These are phyloP conservation scores for Saccharomycopsis babjevae DNA, from an alignment of 805 yeast species.

Conservation along the genomic window DNA sequence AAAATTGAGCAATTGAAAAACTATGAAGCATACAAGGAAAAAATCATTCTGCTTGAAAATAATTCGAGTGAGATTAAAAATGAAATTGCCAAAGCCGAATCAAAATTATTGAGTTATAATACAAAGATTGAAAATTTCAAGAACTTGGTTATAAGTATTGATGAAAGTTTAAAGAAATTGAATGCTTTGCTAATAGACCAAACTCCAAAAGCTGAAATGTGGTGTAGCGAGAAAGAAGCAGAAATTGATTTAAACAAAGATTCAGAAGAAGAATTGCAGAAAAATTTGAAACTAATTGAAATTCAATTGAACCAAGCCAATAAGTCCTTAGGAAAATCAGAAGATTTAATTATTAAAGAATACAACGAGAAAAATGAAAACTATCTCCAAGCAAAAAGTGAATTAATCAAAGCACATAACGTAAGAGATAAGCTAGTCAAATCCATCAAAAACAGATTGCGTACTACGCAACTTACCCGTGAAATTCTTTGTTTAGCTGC, in stretches of 20 bases:
- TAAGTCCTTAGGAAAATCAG: conserved; percentile 33
- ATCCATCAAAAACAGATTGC: conserved; percentile 35
- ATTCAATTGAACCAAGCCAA: conserved; percentile 38
- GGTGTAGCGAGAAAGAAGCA: conserved; percentile 35
- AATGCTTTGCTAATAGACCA: conserved; percentile 2
- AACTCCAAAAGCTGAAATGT: conserved; percentile 22
- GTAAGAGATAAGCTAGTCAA: conserved; percentile 24
- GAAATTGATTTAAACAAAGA: conserved; percentile 29
- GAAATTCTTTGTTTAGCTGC: conserved; percentile 37
- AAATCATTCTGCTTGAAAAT: conserved; percentile 19
- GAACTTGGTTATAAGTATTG: conserved; percentile 5
- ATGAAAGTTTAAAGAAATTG: conserved; percentile 5
- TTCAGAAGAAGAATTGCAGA: conserved; percentile 31
- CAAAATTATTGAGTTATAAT: neutral
- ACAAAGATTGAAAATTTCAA: neutral
- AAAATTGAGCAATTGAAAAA: neutral
- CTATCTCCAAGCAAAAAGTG: conserved; percentile 28
- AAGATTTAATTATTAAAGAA: conserved; percentile 30
- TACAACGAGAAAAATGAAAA: conserved; percentile 29
- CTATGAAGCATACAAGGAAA: conserved; percentile 18
- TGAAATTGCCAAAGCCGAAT: conserved; percentile 15
- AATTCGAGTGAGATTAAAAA: conserved; percentile 4
- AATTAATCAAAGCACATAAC: conserved; percentile 24
- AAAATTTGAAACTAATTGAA: conserved; percentile 33
- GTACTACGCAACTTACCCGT: conserved; percentile 32